Evolutionary conservation across 108 stramenopile species (phyloP), one percentile per base, ranked within the genome.

Genomic region (Cyclostephanos invisitatus): DNA sequence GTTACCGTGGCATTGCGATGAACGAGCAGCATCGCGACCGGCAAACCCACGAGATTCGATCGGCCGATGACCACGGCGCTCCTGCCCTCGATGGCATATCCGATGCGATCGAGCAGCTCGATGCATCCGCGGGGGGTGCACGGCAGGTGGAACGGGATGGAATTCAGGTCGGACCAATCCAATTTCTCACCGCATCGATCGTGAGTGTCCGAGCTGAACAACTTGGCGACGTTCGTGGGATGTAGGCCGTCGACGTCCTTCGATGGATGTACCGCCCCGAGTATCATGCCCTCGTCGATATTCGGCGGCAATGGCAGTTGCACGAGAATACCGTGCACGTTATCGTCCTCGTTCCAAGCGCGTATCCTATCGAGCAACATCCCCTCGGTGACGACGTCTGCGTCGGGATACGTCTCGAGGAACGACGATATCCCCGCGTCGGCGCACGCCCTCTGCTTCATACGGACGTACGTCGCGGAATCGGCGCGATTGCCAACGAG

Each of bases 201-300:
- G 61, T 85, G 87, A 17, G 87, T 87, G n/a, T 64, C 32, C 5
- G 87, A 78, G 46, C 71, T 70, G 35, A 87, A 86, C 17, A 98
- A 83, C 15, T 78, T 63, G 28, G 93, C 97, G 1, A 93, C 86
- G 83, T 99, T 98, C 32, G 79, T 51, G 24, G 98, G 95, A 78
- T 97, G 94, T 49, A 99, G 82, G 11, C 98, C 98, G 67, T 99
- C 98, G 22, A 98, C 98, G 70, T 99, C 98, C 80, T 99, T 98
- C 40, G 81, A 75, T 0, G 90, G 94, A 54, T 70, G 29, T 3
- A 89, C 87, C 2, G 86, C 80, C 28, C 83, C 56, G 59, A 97
- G 84, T 28, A 98, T 93, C 29, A 51, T 73, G 18, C 78, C 67
- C 71, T 98, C 96, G 72, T 96, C 75, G 38, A 98, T 85, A 61